These are phyloP conservation scores for Nothophytophthora sp. DNA, from an alignment of 352 stramenopile species.

Conservation along the genomic window DNA sequence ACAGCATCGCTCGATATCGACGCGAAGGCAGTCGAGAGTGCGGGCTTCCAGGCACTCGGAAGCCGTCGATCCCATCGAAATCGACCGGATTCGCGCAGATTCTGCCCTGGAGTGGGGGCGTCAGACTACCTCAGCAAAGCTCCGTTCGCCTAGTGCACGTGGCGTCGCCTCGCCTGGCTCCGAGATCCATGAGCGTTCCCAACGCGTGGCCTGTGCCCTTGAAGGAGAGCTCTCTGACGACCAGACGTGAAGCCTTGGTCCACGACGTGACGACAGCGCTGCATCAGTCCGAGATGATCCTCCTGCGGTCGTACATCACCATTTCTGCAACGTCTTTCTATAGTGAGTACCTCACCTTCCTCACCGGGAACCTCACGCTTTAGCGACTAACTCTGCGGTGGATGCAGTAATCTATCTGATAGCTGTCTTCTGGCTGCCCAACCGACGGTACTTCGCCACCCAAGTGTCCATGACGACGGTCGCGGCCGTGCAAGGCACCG, in stretches of 20 bases:
- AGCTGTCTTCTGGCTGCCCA: constrained; percentile 20
- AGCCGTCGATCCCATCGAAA: too few relatives aligned
- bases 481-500: constrained; percentile 10
- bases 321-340: constrained; percentile 17
- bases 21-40: background rate
- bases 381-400: too few relatives aligned
- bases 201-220: background rate
- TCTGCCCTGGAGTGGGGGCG: background rate
- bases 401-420: constrained; percentile 22
- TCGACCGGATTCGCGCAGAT: too few relatives aligned
- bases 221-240: background rate
- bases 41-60: too few relatives aligned
- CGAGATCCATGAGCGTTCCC: background rate
- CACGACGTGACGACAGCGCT: constrained; percentile 2
- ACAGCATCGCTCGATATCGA: background rate
- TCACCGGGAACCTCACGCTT: too few relatives aligned
- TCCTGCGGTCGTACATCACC: constrained; percentile 23
- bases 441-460: constrained; percentile 25
- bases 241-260: background rate
- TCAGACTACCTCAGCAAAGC: background rate
- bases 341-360: too few relatives aligned
- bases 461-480: constrained; percentile 15
- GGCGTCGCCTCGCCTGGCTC: background rate
- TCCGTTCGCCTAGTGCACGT: too few relatives aligned
- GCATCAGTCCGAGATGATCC: constrained; percentile 25